A percentile compares a stretch with the other conserved stretches of the same genome.
Evolutionary conservation across 208 protist genomes (phyloP).

Genomic region (Crithidia sp.): DNA sequence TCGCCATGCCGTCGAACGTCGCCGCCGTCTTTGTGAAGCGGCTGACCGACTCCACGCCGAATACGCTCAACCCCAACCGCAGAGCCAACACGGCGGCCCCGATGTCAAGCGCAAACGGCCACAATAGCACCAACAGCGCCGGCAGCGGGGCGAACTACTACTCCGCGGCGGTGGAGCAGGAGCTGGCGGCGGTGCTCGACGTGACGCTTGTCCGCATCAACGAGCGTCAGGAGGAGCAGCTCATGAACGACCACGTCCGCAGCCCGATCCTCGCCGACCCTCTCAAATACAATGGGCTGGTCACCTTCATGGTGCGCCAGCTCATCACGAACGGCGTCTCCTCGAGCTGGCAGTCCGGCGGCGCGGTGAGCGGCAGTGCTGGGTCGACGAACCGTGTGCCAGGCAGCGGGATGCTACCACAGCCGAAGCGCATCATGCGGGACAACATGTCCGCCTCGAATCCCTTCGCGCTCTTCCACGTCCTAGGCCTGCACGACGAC

Average conservation of each 20-base stretch:
- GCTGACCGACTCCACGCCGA: conserved; percentile 19
- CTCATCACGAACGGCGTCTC: conserved; percentile 29
- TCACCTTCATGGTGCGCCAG: conserved; percentile 77
- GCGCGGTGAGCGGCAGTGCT: not conserved
- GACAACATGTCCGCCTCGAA: conserved; percentile 51
- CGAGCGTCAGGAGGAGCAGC: conserved; percentile 71
- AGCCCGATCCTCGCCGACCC: conserved; percentile 68
- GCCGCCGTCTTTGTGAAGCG: conserved; percentile 39
- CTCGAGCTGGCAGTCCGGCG: not conserved
- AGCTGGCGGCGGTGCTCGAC: conserved; percentile 63
- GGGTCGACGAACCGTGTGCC: not conserved
- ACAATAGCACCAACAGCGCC: not conserved
- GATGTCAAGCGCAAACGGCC: conserved; percentile 4
- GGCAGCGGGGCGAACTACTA: conserved; percentile 39
- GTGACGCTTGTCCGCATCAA: conserved; percentile 73
- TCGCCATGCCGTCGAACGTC: conserved; percentile 51
- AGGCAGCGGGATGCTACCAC: not conserved
- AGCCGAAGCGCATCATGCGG: conserved; percentile 33
- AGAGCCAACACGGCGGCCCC: conserved; percentile 1
- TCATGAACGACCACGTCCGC: conserved; percentile 76
- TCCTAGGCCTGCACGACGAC: conserved; percentile 78
- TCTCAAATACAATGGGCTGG: conserved; percentile 65
- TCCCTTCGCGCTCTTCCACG: conserved; percentile 61
- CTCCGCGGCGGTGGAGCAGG: conserved; percentile 56
- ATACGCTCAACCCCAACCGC: not conserved